Evolutionary conservation across 179 eudicot species (phyloP), one percentile per base, ranked within the genome.

Genomic region (Actinidia chinensis): DNA sequence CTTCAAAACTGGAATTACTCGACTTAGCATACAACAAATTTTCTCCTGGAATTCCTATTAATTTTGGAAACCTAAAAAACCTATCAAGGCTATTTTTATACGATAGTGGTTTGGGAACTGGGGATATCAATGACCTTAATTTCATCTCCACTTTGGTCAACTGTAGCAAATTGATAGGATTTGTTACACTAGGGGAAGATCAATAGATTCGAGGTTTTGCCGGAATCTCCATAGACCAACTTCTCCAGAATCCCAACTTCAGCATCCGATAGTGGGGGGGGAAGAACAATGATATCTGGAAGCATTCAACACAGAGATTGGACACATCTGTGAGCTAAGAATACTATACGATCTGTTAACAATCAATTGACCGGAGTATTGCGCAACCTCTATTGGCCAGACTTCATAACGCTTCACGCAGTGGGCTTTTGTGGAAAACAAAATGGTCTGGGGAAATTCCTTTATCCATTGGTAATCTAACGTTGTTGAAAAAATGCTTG

Each of bases 61-160:
- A n/a, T n/a, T n/a, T n/a, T n/a, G n/a, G n/a, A n/a, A n/a, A n/a
- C n/a, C n/a, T n/a, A n/a, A n/a, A n/a, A n/a, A n/a, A n/a, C n/a
- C n/a, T n/a, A n/a, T n/a, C n/a, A n/a, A n/a, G n/a, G n/a, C n/a
- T n/a, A n/a, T n/a, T n/a, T n/a, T n/a, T n/a, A n/a, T n/a, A n/a
- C n/a, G n/a, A n/a, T n/a, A n/a, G n/a, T n/a, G n/a, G 14, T 52
- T 76, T 85, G 1, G 84, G 84, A 11, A 43, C 18, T 14, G 82
- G 77, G 43, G 73, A 63, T 28, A 13, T 10, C 3, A 15, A 25
- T 56, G 90, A 85, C 23, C 64, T 85, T 40, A 59, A 68, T 36
- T 79, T 87, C 58, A 15, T 87, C 42, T 33, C 60, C 11, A 59
- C 86, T 51, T 77, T 82, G 11, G 22, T 65, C 14, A 85, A 87